Evolutionary conservation across 2,329 filamentous ascomycete genomes (phyloP).

Genomic region (Pseudogymnoascus sp.): DNA sequence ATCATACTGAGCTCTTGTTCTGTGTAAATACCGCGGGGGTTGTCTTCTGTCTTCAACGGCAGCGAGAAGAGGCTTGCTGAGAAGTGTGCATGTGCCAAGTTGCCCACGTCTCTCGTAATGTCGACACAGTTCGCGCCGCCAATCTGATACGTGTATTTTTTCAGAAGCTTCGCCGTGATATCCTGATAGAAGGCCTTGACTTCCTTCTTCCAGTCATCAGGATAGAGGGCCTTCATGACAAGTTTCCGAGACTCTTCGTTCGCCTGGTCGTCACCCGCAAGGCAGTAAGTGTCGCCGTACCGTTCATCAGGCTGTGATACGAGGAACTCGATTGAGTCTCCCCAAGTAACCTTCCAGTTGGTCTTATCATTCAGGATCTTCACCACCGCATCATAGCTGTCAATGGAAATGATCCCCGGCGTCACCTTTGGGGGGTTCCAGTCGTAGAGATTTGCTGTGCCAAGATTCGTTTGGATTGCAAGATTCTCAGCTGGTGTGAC

Average conservation of each 20-base stretch:
- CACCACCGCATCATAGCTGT: slow-evolving; percentile 52
- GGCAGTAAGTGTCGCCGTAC: slow-evolving; percentile 50
- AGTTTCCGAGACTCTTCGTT: slow-evolving; percentile 43
- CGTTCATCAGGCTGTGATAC: slow-evolving; percentile 43
- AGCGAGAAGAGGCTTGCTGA: slow-evolving; percentile 46
- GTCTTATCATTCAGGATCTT: slow-evolving; percentile 49
- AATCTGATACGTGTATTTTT: slow-evolving; percentile 56
- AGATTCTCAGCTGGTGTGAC: slow-evolving; percentile 64
- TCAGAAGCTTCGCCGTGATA: slow-evolving; percentile 52
- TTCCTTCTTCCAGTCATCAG: slow-evolving; percentile 51
- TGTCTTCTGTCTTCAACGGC: slow-evolving; percentile 44
- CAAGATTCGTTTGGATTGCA: slow-evolving; percentile 59
- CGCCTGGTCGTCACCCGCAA: slow-evolving; percentile 41
- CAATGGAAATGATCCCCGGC: slow-evolving; percentile 45
- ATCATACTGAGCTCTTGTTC: slow-evolving; percentile 50
- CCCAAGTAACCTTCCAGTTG: slow-evolving; percentile 59
- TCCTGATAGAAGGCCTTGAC: slow-evolving; percentile 60
- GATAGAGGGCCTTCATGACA: slow-evolving; percentile 50
- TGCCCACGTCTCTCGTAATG: slow-evolving; percentile 51
- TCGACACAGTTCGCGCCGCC: slow-evolving; percentile 47
- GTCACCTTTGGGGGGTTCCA: slow-evolving; percentile 52
- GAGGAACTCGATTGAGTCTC: slow-evolving; percentile 52
- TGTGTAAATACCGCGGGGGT: slow-evolving; percentile 42
- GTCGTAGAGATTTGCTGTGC: slow-evolving; percentile 59
- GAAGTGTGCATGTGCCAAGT: slow-evolving; percentile 47